These are phyloP conservation scores for Coemansia sp. DNA, from an alignment of 192 early-diverging fungal genomes.

Conservation along the genomic window DNA sequence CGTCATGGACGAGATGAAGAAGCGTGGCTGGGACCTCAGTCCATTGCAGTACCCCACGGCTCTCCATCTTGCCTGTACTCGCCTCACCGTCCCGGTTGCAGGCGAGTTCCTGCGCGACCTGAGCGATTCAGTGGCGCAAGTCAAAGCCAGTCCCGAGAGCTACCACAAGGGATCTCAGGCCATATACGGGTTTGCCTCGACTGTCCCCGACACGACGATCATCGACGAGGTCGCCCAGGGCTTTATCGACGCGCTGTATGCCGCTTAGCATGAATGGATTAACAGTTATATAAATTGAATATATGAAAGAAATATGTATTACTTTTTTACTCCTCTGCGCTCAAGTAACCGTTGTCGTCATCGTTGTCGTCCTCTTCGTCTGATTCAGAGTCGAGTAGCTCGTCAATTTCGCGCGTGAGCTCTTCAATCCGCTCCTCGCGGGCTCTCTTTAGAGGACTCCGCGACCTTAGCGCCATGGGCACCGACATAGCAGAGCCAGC, in stretches of 20 bases:
- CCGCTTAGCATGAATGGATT: slow-evolving; percentile 39
- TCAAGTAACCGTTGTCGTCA: slow-evolving; percentile 18
- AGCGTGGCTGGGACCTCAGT: slow-evolving; percentile 83
- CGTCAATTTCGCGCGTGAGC: slow-evolving; percentile 49
- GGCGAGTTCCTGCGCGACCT: slow-evolving; percentile 79
- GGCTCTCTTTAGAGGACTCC: slow-evolving; percentile 41
- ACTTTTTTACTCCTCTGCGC: slow-evolving; percentile 15
- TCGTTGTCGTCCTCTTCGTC: slow-evolving; percentile 18
- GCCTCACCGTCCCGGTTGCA: slow-evolving; percentile 69
- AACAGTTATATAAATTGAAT: not conserved
- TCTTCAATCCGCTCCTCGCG: slow-evolving; percentile 40
- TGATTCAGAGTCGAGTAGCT: slow-evolving; percentile 37
- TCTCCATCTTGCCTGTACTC: slow-evolving; percentile 89
- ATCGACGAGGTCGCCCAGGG: slow-evolving; percentile 84
- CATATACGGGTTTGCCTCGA: slow-evolving; percentile 91
- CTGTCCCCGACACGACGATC: slow-evolving; percentile 81
- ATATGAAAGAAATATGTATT: not conserved
- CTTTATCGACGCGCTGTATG: slow-evolving; percentile 85
- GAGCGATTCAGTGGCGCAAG: slow-evolving; percentile 65
- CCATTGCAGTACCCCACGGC: slow-evolving; percentile 86
- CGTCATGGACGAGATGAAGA: slow-evolving; percentile 78
- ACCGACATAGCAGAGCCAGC: slow-evolving; percentile 31
- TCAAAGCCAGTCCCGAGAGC: slow-evolving; percentile 66
- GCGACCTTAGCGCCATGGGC: slow-evolving; percentile 11
- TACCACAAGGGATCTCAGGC: slow-evolving; percentile 79